phyloP scores from a whole-genome alignment of 805 yeast species.

The Hanseniaspora lindneri region DNA sequence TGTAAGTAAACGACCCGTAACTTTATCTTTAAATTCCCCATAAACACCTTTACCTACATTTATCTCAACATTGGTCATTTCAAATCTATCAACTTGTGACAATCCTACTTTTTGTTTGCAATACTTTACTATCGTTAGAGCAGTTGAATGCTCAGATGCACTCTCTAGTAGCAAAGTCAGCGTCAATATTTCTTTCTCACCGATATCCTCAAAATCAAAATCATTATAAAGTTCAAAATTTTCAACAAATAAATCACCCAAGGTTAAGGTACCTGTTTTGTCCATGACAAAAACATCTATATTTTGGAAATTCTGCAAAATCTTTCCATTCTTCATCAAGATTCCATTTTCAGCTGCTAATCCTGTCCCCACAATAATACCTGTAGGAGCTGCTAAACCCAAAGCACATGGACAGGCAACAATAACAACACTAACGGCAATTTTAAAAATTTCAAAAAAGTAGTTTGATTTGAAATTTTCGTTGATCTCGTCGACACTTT shows the following conservation, averaged over 20 bases:
- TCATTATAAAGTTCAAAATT: conserved; percentile 18
- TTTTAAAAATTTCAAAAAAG: conserved; percentile 55
- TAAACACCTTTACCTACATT: conserved; percentile 32
- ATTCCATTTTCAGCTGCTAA: conserved; percentile 86
- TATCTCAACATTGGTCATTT: conserved; percentile 22
- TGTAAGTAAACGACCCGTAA: conserved; percentile 21
- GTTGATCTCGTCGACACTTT: conserved; percentile 14
- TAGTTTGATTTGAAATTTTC: conserved; percentile 35
- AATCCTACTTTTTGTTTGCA: conserved; percentile 21
- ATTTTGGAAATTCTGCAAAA: conserved; percentile 59
- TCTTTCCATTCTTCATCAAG: conserved; percentile 84
- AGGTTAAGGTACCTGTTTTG: conserved; percentile 90
- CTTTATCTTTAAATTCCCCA: conserved; percentile 21
- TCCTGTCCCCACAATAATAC: conserved; percentile 98
- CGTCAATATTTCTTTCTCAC: conserved; percentile 37
- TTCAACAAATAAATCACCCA: conserved; percentile 57
- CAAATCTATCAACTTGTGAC: conserved; percentile 1
- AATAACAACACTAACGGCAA: conserved; percentile 83
- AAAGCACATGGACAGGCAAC: conserved; percentile 98
- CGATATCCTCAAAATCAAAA: conserved; percentile 11
- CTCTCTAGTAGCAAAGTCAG: conserved; percentile 48
- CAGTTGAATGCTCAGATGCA: conserved; percentile 81
- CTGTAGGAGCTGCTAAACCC: conserved; percentile 96
- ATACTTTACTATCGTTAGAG: conserved; percentile 47
- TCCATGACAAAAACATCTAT: conserved; percentile 69